Base-by-base conservation (phyloP, 2,329 filamentous ascomycete species). In the Arthrobotrys musiformis region DNA sequence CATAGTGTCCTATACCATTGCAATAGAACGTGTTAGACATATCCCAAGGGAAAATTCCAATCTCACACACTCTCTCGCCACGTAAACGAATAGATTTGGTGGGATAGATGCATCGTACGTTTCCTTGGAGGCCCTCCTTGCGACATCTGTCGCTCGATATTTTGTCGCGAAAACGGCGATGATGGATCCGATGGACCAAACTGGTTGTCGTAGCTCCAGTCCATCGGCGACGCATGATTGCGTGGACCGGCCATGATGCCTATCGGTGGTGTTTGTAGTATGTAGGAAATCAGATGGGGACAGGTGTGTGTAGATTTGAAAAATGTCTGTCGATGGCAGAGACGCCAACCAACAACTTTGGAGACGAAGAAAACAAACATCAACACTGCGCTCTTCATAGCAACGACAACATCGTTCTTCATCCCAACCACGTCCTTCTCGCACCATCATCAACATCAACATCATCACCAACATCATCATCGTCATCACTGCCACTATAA, bases 171-270 rank as follows among this genome's bases (percentile, higher is more conserved):
- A 80, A 87, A 88, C 1, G 86, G 86, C 42, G 86, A 87, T 58
- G 82, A 82, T 28, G 81, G 80, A 80, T 87, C 85, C 1, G 86
- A 79, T 3, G 85, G 85, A 22, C 85, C 86, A 2, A 81, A 83
- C 30, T 83, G 80, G 79, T 87, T 87, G 67, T 86, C 81, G 80
- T 83, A 88, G 80, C 87, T 84, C 81, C 86, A 88, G 82, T 88
- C 87, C 87, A 88, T 88, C 67, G 85, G 86, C 80, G 81, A 83
- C 54, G 84, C 84, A 58, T 85, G 83, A 40, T 81, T 82, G 62
- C 85, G 84, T 17, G 73, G 54, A 26, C 73, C 52, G 73, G 80
- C 78, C 56, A 62, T 78, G 6, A 17, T 37, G 46, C 13, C 26
- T 30, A 17, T 42, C 22, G 8, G 17, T 26, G n/a, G 24, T 35